Evolutionary conservation across 2,329 filamentous ascomycete genomes (phyloP).

Genomic region (Didymosphaeria variabile): DNA sequence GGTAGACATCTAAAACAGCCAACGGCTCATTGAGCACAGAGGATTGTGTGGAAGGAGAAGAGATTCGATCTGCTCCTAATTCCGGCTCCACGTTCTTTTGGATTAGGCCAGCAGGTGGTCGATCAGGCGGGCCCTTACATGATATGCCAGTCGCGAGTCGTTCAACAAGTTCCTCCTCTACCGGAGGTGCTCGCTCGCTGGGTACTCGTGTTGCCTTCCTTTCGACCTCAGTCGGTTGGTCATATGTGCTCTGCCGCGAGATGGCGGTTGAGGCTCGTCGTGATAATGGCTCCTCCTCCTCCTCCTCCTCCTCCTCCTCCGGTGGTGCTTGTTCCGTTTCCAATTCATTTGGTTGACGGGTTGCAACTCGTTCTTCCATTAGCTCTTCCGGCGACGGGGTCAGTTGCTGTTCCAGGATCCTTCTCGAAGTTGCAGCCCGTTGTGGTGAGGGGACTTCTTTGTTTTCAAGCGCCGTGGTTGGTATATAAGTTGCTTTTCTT

Average conservation of each 20-base stretch:
- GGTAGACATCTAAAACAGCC: slow-evolving; percentile 22
- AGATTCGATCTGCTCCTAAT: background rate
- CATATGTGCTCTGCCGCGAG: background rate
- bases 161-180: background rate
- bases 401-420: background rate
- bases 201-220: background rate
- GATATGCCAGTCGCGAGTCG: background rate
- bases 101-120: background rate
- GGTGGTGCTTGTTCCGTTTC: slow-evolving; percentile 1
- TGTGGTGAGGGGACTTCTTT: no score
- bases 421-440: background rate
- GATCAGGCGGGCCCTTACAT: background rate
- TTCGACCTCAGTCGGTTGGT: background rate
- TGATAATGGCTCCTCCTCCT: background rate
- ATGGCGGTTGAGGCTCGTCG: background rate
- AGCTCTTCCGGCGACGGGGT: background rate
- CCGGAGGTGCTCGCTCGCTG: background rate
- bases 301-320: background rate
- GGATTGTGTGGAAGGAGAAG: slow-evolving; percentile 13
- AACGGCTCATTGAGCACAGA: slow-evolving; percentile 20
- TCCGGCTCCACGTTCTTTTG: background rate
- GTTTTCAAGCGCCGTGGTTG: no score
- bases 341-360: background rate
- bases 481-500: no score
- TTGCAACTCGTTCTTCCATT: background rate